These are phyloP conservation scores for Cicer bijugum DNA, from an alignment of 306 rosid species.

Conservation along the genomic window DNA sequence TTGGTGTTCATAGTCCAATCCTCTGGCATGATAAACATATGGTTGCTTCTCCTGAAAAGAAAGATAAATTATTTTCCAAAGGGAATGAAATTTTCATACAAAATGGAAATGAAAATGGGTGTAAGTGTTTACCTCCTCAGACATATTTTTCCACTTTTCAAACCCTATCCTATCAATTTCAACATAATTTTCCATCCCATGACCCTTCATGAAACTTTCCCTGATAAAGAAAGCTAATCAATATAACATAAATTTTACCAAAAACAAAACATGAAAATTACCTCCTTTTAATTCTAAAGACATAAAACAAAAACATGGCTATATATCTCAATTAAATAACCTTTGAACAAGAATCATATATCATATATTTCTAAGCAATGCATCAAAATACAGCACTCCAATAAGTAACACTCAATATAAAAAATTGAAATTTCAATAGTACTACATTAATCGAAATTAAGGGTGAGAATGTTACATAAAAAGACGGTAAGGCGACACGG, in stretches of 20 bases:
- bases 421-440: background rate
- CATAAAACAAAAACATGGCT: constrained; percentile 5
- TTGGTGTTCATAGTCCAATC: constrained; percentile 44
- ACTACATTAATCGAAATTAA: background rate
- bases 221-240: constrained; percentile 42
- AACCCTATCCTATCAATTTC: constrained; percentile 57
- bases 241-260: background rate
- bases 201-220: constrained; percentile 50
- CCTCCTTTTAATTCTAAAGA: constrained; percentile 2
- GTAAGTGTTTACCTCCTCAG: constrained; percentile 49
- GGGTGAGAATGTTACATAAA: constrained; percentile 53
- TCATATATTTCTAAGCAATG: background rate
- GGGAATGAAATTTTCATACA: background rate
- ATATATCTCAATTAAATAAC: background rate
- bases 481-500: constrained; percentile 56
- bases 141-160: constrained; percentile 62
- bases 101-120: background rate
- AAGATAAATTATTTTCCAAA: constrained; percentile 5
- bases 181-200: constrained; percentile 25
- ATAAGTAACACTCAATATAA: background rate
- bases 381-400: background rate
- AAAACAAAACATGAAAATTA: constrained; percentile 21
- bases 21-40: constrained; percentile 47
- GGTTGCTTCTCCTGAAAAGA: constrained; percentile 61
- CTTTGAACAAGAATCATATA: background rate